These are phyloP conservation scores for Solanum chmielewskii DNA, from an alignment of 257 asterid genomes.

Conservation along the genomic window DNA sequence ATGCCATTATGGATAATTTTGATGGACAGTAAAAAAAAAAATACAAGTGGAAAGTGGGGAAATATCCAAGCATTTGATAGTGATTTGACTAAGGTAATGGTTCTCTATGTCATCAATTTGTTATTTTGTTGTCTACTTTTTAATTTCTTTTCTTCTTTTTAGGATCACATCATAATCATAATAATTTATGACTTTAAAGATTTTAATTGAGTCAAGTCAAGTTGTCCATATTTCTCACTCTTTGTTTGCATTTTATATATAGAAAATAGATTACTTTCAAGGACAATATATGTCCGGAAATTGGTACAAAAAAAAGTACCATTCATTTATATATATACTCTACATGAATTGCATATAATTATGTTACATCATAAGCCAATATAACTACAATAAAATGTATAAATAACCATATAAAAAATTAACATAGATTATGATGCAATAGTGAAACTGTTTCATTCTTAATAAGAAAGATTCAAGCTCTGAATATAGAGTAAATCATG, in stretches of 20 bases:
- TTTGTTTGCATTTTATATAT: neutral
- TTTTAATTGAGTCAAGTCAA: neutral
- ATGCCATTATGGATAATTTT: constrained; percentile 1
- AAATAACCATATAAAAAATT: too few species aligned
- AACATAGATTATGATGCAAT: too few species aligned
- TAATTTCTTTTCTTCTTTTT: neutral
- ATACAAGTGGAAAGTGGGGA: neutral
- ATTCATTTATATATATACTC: neutral
- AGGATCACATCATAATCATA: neutral
- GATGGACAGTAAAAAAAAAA: neutral
- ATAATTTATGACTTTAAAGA: neutral
- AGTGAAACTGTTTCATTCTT: too few species aligned
- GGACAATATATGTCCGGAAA: constrained; percentile 6
- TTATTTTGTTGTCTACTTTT: neutral
- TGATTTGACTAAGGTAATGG: neutral
- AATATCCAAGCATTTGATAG: neutral
- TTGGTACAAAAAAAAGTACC: neutral
- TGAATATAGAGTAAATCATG: too few species aligned
- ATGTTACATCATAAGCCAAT: neutral
- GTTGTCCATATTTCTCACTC: neutral
- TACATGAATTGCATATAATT: neutral
- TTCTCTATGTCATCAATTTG: neutral
- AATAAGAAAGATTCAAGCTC: too few species aligned
- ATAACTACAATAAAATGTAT: neutral
- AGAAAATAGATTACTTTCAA: neutral